phyloP scores from a whole-genome alignment of 2,329 filamentous ascomycete species.

The Sporothrix dimorphospora region DNA sequence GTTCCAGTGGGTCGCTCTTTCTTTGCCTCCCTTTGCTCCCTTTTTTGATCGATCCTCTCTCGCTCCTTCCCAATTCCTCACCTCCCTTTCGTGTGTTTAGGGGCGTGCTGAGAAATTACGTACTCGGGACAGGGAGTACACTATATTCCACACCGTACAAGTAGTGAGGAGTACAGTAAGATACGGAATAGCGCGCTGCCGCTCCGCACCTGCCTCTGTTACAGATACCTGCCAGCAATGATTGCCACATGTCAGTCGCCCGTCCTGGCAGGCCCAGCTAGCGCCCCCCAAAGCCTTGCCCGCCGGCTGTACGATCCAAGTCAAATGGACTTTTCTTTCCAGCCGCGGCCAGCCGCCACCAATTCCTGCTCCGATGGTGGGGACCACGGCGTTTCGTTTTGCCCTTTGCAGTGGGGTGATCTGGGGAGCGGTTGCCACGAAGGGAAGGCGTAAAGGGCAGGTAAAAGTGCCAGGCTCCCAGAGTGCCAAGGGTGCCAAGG shows the following conservation, averaged over 20 bases:
- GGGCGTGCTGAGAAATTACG: slow-evolving; percentile 14
- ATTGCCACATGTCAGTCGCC: slow-evolving; percentile 5
- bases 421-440: neutral
- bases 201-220: neutral
- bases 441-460: neutral
- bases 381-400: neutral
- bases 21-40: neutral
- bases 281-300: neutral
- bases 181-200: neutral
- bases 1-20: slow-evolving; percentile 7
- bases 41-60: neutral
- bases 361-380: slow-evolving; percentile 6
- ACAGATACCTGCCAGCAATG: neutral
- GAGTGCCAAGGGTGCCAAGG: neutral
- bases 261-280: slow-evolving; percentile 5
- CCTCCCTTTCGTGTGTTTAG: slow-evolving; percentile 8
- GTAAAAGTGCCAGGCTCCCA: neutral
- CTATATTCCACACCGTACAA: neutral
- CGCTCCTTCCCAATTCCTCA: slow-evolving; percentile 3
- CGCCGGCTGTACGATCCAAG: neutral
- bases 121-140: slow-evolving; percentile 22
- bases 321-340: neutral
- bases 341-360: neutral
- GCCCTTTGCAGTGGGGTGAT: neutral
- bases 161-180: neutral